A percentile compares a stretch with the other conserved stretches of the same genome.
These are phyloP conservation scores for Astrocystis sublimbata DNA, from an alignment of 495 filamentous ascomycete genomes.

Conservation along the genomic window DNA sequence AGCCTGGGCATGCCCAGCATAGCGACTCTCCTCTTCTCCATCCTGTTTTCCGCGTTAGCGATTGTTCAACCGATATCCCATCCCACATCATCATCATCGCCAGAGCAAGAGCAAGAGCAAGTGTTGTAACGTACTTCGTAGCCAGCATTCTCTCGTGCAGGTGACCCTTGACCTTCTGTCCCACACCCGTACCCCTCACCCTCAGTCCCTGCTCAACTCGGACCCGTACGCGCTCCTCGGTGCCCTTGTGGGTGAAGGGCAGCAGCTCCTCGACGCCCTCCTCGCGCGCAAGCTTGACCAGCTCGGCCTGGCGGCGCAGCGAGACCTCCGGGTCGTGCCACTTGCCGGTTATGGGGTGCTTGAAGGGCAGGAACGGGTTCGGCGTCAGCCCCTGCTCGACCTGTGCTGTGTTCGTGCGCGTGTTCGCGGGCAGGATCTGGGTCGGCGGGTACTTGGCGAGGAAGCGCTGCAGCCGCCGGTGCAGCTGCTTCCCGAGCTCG, in stretches of 20 bases:
- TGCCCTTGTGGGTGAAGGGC: slow-evolving; percentile 74
- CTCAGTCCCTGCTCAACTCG: slow-evolving; percentile 71
- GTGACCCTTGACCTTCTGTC: slow-evolving; percentile 93
- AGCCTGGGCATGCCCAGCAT: slow-evolving; percentile 93
- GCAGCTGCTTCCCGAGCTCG: slow-evolving; percentile 65
- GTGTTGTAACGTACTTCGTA: slow-evolving; percentile 57
- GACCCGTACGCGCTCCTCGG: slow-evolving; percentile 64
- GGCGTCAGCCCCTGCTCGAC: slow-evolving; percentile 46
- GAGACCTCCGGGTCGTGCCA: slow-evolving; percentile 83
- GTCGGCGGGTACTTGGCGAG: slow-evolving; percentile 83
- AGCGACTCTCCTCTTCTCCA: slow-evolving; percentile 85
- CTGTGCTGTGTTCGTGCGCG: slow-evolving; percentile 39
- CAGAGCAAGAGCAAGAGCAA: too few relatives aligned
- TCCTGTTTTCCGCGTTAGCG: slow-evolving; percentile 45
- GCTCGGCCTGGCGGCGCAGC: slow-evolving; percentile 83
- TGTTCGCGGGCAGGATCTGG: slow-evolving; percentile 46
- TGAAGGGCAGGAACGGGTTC: slow-evolving; percentile 76
- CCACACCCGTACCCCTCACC: slow-evolving; percentile 87
- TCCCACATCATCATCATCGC: too few relatives aligned
- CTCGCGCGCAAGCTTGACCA: slow-evolving; percentile 80
- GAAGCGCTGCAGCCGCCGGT: slow-evolving; percentile 77
- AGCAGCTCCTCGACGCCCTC: slow-evolving; percentile 83
- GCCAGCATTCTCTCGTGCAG: slow-evolving; percentile 86
- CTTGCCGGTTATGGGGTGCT: slow-evolving; percentile 68
- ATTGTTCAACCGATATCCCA: too few relatives aligned